phyloP scores from a whole-genome alignment of 345 rosid species.

The Pugionium cornutum region DNA sequence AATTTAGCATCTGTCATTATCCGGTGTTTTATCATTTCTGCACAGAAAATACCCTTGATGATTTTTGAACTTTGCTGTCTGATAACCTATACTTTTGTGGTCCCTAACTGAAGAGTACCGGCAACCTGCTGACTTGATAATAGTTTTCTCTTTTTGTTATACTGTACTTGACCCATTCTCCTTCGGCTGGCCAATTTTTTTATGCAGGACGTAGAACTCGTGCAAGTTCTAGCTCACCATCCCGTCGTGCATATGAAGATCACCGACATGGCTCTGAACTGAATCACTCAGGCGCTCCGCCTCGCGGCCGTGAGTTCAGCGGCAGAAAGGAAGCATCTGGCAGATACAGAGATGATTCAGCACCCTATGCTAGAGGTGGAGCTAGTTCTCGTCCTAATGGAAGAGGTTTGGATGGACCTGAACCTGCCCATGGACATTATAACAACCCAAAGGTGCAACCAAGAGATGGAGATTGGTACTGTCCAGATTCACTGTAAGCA shows the following conservation, averaged over 20 bases:
- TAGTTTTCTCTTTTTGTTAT: conserved; percentile 13
- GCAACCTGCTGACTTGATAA: conserved; percentile 9
- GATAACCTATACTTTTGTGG: conserved; percentile 6
- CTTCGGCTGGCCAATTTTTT: conserved; percentile 32
- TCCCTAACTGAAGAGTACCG: conserved; percentile 33
- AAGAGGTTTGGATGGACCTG: conserved; percentile 71
- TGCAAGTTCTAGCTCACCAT: conserved; percentile 81
- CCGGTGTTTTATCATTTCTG: not conserved
- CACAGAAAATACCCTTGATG: not conserved
- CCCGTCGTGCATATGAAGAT: conserved; percentile 57
- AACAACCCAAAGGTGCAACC: conserved; percentile 73
- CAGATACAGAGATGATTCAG: conserved; percentile 69
- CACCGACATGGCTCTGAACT: conserved; percentile 58
- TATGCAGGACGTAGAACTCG: conserved; percentile 73
- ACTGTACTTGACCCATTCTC: conserved; percentile 38
- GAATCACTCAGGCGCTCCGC: conserved; percentile 54
- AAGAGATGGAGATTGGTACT: conserved; percentile 93
- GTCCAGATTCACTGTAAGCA: conserved; percentile 68
- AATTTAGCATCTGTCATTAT: conserved; percentile 30
- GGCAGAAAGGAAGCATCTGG: conserved; percentile 59
- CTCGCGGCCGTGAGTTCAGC: conserved; percentile 56
- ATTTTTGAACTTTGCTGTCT: not conserved
- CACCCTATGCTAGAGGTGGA: conserved; percentile 64
- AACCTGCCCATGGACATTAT: conserved; percentile 54
- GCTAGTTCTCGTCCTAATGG: conserved; percentile 59